These are phyloP conservation scores for Lipomyces anomalus DNA, from an alignment of 805 yeast genomes.

Conservation along the genomic window DNA sequence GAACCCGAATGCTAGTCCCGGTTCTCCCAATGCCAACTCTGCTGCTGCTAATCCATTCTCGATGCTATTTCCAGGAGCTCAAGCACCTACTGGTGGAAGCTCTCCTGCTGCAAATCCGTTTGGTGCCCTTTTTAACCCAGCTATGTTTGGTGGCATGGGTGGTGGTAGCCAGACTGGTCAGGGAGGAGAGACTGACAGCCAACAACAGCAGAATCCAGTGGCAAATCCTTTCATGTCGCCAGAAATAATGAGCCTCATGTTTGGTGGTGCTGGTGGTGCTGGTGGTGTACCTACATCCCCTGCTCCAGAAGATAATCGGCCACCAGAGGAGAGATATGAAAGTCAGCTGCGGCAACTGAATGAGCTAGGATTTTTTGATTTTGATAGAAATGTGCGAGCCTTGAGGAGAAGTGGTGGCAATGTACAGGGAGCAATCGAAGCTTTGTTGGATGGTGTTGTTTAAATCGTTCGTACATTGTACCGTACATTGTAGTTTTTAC, in stretches of 20 bases:
- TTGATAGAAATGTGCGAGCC: conserved; percentile 86
- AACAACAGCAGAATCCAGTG: conserved; percentile 10
- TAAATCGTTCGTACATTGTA: conserved; percentile 3
- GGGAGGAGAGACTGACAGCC: conserved; percentile 39
- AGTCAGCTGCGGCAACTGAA: conserved; percentile 66
- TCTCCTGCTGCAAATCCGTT: conserved; percentile 28
- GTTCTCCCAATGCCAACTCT: conserved; percentile 26
- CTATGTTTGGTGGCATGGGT: conserved; percentile 35
- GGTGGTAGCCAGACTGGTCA: conserved; percentile 34
- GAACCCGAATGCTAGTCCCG: conserved; percentile 24
- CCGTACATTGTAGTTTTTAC: no score
- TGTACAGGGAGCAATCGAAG: conserved; percentile 94
- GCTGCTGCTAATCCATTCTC: conserved; percentile 48
- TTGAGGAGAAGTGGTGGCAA: conserved; percentile 94
- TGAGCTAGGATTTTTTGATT: conserved; percentile 84
- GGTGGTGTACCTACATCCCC: conserved; percentile 28
- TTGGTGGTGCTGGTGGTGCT: conserved; percentile 13
- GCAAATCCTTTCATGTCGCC: conserved; percentile 21
- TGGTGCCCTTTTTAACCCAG: conserved; percentile 45
- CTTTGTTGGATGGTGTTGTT: conserved; percentile 54
- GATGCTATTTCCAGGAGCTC: conserved; percentile 37
- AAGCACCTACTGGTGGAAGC: conserved; percentile 34
- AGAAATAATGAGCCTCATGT: conserved; percentile 16
- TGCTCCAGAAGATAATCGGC: conserved; percentile 54
- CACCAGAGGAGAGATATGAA: conserved; percentile 76